These are phyloP conservation scores for Speleostelium caveatum DNA, from an alignment of 78 protist genomes.

Conservation along the genomic window DNA sequence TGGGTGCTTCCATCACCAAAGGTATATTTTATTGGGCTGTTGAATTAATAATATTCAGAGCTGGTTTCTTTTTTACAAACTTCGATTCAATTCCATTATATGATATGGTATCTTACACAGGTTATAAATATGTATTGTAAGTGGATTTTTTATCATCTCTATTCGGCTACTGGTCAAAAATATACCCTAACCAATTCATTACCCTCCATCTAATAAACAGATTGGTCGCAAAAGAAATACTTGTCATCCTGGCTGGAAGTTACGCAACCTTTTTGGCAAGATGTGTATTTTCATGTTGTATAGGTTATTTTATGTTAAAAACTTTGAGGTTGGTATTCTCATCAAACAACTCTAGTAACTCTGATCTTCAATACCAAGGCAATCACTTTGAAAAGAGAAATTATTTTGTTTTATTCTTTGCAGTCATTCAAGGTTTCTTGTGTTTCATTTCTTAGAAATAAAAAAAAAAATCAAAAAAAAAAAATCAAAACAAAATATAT, in stretches of 20 bases:
- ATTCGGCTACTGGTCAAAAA: not conserved
- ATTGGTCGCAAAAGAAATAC: constrained; percentile 8
- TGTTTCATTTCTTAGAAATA: constrained; percentile 1
- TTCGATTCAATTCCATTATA: constrained; percentile 70
- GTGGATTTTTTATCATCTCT: not conserved
- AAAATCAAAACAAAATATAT: no score
- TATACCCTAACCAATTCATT: not conserved
- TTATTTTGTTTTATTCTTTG: constrained; percentile 47
- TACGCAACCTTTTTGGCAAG: constrained; percentile 5
- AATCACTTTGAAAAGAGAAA: constrained; percentile 22
- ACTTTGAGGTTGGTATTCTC: constrained; percentile 59
- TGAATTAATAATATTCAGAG: constrained; percentile 62
- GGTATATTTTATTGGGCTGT: constrained; percentile 65
- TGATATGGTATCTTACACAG: constrained; percentile 79
- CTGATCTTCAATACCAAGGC: not conserved
- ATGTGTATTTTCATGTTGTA: not conserved
- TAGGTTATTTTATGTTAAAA: constrained; percentile 30
- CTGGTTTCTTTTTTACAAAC: constrained; percentile 76
- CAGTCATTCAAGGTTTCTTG: constrained; percentile 41
- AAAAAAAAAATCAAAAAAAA: no score
- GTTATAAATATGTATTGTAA: constrained; percentile 87
- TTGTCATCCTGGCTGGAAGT: constrained; percentile 27
- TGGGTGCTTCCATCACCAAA: constrained; percentile 57
- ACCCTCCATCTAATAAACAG: not conserved
- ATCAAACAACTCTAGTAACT: not conserved